These are phyloP conservation scores for Taiwanofungus camphoratus DNA, from an alignment of 1,284 basidiomycete genomes.

Conservation along the genomic window DNA sequence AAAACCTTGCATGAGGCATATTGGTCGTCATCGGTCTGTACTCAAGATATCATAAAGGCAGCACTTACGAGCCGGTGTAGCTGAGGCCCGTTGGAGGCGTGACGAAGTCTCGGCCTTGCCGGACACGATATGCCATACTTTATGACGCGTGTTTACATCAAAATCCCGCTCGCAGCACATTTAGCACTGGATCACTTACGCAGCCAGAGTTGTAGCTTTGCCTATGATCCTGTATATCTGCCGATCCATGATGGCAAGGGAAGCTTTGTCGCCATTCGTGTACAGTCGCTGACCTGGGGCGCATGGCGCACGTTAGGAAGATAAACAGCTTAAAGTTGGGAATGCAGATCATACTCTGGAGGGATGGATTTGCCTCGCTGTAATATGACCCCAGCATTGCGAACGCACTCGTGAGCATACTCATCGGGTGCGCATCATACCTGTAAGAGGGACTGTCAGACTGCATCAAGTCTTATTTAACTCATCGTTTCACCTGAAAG, in stretches of 20 bases:
- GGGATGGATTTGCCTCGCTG: slow-evolving; percentile 71
- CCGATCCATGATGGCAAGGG: slow-evolving; percentile 79
- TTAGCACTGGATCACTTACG: slow-evolving; percentile 39
- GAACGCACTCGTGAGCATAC: slow-evolving; percentile 80
- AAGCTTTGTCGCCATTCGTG: slow-evolving; percentile 59
- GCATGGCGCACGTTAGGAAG: not conserved
- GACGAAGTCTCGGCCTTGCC: slow-evolving; percentile 86
- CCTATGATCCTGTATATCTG: slow-evolving; percentile 85
- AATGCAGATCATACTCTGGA: slow-evolving; percentile 34
- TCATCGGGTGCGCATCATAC: slow-evolving; percentile 87
- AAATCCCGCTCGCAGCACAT: not conserved
- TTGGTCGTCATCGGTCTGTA: not conserved
- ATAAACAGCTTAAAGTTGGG: not conserved
- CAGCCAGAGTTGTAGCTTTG: slow-evolving; percentile 82
- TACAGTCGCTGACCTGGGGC: slow-evolving; percentile 69
- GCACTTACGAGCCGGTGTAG: slow-evolving; percentile 74
- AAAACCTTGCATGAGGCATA: slow-evolving; percentile 45
- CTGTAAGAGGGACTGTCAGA: slow-evolving; percentile 29
- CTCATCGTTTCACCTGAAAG: slow-evolving; percentile 53
- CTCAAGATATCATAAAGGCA: not conserved
- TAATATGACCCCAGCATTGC: slow-evolving; percentile 85
- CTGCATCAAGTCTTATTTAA: not conserved
- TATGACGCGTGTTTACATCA: not conserved
- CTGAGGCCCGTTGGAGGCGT: slow-evolving; percentile 74
- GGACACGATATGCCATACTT: slow-evolving; percentile 84